Conservation (phyloP, 768 basidiomycete genomes). For the Phanerochaete carnosa region DNA sequence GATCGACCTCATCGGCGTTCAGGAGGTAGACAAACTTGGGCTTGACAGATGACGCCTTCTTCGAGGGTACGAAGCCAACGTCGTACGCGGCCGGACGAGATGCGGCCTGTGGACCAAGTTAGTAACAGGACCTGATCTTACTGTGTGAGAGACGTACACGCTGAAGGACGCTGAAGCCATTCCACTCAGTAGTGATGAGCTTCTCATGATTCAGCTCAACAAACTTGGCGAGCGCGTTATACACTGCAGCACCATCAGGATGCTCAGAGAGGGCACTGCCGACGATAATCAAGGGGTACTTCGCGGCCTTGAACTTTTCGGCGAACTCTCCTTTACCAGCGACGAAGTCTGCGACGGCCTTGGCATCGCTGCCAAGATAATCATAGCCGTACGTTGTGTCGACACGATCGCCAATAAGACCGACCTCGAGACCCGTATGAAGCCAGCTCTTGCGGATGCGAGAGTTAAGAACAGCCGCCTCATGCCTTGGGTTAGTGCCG, state of each 20-base stretch:
- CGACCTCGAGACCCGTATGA: slow-evolving; percentile 82
- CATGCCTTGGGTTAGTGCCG: slow-evolving; percentile 95
- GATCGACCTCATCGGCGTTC: slow-evolving; percentile 92
- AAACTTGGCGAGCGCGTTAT: slow-evolving; percentile 74
- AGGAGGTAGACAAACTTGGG: slow-evolving; percentile 97
- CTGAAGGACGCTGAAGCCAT: slow-evolving; percentile 90
- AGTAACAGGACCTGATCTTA: background rate
- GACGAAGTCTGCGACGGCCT: slow-evolving; percentile 74
- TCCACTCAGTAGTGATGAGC: slow-evolving; percentile 89
- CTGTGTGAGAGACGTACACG: slow-evolving; percentile 51
- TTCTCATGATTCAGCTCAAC: slow-evolving; percentile 73
- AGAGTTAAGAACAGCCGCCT: slow-evolving; percentile 95
- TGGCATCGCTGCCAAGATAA: slow-evolving; percentile 75
- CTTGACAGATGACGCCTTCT: slow-evolving; percentile 65
- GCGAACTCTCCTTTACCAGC: slow-evolving; percentile 79
- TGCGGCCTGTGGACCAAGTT: slow-evolving; percentile 53
- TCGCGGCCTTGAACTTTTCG: slow-evolving; percentile 82
- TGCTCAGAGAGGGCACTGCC: slow-evolving; percentile 87
- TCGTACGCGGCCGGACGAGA: slow-evolving; percentile 95
- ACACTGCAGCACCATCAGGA: slow-evolving; percentile 74
- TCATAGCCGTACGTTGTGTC: slow-evolving; percentile 94
- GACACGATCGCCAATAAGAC: slow-evolving; percentile 84
- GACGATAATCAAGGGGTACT: slow-evolving; percentile 90
- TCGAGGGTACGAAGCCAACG: slow-evolving; percentile 86
- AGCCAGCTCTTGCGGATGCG: slow-evolving; percentile 95